Base-by-base conservation (phyloP, 2,329 filamentous ascomycete genomes). In the Ambrosiella beaveri region DNA sequence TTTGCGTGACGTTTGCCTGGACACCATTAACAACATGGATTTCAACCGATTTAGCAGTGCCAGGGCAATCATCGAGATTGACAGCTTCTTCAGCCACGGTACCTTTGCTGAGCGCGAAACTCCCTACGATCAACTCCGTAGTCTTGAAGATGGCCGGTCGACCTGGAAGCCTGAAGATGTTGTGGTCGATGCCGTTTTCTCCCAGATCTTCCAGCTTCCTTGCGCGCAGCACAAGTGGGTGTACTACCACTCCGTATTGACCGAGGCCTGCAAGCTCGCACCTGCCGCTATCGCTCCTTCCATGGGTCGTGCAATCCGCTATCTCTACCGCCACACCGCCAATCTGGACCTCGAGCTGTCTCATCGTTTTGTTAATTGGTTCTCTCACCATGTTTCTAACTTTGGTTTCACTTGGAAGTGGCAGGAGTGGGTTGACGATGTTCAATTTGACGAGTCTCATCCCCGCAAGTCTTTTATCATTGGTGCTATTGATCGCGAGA, bases 321-420 rank as follows among this genome's bases (percentile, higher is more conserved):
- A 85, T 66, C 75, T 96, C 62, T 98, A 95, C 73, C 81, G 86
- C 62, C 89, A 85, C 67, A 75, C 87, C 8, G 83, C 88, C 60
- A 79, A 78, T 1, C 82, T 97, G 75, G 93, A 98, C 66, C 75
- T 96, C 53, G 90, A 97, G 70, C 74, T 98, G 49, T 79, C 76
- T 58, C 85, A 90, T 65, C 81, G 93, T 35, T 97, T 97, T 71
- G 76, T 95, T 67, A 91, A 97, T 68, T 98, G 93, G 93, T 98
- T 98, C 67, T 81, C 91, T 15, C 93, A 98, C 69, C 93, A 98
- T 73, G 73, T 98, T 63, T 96, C 90, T 72, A 98, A 98, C 73
- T 98, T 98, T 68, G 93, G 95, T 57, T 98, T 97, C 68, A 93
- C 93, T 8, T 98, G 93, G 93, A 97, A 97, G 71, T 98, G 93